These are phyloP conservation scores for Bimuria novae-zelandiae DNA, from an alignment of 2,329 filamentous ascomycete species.

Conservation along the genomic window DNA sequence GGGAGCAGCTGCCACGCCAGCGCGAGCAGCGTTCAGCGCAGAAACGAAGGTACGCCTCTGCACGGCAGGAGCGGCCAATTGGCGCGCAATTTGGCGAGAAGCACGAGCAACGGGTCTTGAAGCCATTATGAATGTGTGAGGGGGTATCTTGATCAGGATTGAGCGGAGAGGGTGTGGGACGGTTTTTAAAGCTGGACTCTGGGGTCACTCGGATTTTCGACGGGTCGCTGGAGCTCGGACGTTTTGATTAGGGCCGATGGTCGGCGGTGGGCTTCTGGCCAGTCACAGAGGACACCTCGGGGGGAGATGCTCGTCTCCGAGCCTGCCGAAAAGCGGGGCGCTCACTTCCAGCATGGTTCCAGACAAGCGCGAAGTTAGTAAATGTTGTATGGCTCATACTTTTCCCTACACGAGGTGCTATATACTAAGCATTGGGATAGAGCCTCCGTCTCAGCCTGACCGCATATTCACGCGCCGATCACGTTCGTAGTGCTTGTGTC, in stretches of 20 bases:
- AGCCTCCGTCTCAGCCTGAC: too few relatives aligned
- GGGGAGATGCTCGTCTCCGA: slow-evolving; percentile 28
- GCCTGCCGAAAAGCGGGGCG: background rate
- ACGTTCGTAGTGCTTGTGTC: too few relatives aligned
- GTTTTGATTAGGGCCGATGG: too few relatives aligned
- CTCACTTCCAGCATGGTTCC: background rate
- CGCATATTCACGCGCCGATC: too few relatives aligned
- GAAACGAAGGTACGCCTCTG: slow-evolving; percentile 64
- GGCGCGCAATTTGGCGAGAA: slow-evolving; percentile 61
- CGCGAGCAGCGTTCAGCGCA: slow-evolving; percentile 57
- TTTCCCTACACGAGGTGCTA: too few relatives aligned
- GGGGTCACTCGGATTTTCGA: slow-evolving; percentile 24
- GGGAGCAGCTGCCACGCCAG: slow-evolving; percentile 52
- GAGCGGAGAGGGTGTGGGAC: slow-evolving; percentile 24
- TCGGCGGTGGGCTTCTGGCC: slow-evolving; percentile 14
- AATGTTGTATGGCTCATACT: too few relatives aligned
- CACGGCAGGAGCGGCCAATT: slow-evolving; percentile 56
- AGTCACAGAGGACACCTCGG: slow-evolving; percentile 17
- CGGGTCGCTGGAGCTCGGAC: too few relatives aligned
- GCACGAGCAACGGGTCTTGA: slow-evolving; percentile 72
- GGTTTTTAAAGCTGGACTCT: slow-evolving; percentile 33
- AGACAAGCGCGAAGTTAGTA: slow-evolving; percentile 2
- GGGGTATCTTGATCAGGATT: slow-evolving; percentile 36
- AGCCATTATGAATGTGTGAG: slow-evolving; percentile 66
- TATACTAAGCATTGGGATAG: too few relatives aligned